Evolutionary conservation across 352 stramenopile species (phyloP), one percentile per base, ranked within the genome.

Genomic region (Phytopythium oedochilum): DNA sequence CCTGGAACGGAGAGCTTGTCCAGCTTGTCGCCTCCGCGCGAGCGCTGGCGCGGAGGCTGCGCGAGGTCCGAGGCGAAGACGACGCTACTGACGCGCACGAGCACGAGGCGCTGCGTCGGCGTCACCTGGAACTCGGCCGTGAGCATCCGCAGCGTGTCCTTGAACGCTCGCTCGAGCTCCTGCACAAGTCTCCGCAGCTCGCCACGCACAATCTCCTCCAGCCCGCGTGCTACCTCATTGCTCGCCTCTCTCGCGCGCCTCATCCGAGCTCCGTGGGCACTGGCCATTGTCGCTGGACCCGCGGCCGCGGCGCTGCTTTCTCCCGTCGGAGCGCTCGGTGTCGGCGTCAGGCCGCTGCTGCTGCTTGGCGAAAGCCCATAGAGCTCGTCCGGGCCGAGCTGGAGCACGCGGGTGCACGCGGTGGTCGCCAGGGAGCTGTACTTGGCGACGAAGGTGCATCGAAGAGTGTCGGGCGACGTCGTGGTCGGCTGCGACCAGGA

Each of bases 71-170:
- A 87, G 49, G 73, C 70, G 39, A 78, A 84, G 12, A 89, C 73
- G 45, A 89, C 29, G 31, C 64, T 59, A 26, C 73, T 83, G 31
- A 87, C 58, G 36, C 78, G 73, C 38, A 86, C 50, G 34, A 89
- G 66, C 20, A 86, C 60, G 15, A 89, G 66, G 4, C 78, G 66
- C 15, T 84, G 75, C 29, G 63, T 68, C 32, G 64, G 67, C 17
- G 75, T 84, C 61, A 86, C 67, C 35, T 80, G 75, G 45, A 84
- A 89, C 44, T 89, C 75, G 23, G 65, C 64, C 8, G 67, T 71
- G 22, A 89, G 59, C 23, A 84, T 60, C 17, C 70, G 63, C n/a
- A 87, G 25, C n/a, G 63, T 56, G 28, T 83, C 73, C 0, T 53
- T 35, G 32, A 80, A 77, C 26, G 55, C 66, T 23, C 51, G 39